Evolutionary conservation across 2,329 filamentous ascomycete genomes (phyloP), one percentile per base, ranked within the genome.

Genomic region (Xylaria sp.): DNA sequence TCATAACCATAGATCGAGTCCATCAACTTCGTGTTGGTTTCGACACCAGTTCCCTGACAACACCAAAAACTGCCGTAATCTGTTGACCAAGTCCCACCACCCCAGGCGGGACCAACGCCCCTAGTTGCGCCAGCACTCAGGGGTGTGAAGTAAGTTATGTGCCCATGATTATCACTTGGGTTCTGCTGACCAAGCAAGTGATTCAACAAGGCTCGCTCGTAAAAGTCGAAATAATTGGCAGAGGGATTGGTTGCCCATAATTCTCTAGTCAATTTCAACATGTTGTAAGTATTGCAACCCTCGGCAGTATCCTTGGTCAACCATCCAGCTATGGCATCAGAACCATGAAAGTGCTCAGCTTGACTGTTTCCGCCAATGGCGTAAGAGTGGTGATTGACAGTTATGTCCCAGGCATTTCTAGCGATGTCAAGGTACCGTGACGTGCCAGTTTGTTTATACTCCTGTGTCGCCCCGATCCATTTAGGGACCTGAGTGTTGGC

Each of bases 231-330:
- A 74, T 86, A 86, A 1, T 77, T 75, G 2, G 82, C 75, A 20
- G 77, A 77, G 0, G 84, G 83, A 33, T 84, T 78, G 39, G 82
- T 75, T 1, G 80, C 75, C 82, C 83, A 88, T 4, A 88, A 79
- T 64, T 87, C 84, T 0, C 84, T 80, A 0, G 86, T 86, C 43
- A 88, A 76, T 73, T 87, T 87, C 55, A 87, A 82, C 86, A 87
- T 88, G 72, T 88, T 88, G 74, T 87, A 86, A 0, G 84, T 85
- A 74, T 87, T 87, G 76, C 86, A 87, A 1, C 81, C 81, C 75
- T 88, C 86, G 54, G 80, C 82, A 0, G 85, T 86, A 72, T 88
- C 86, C 0, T 77, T 72, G 3, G 75, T 76, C 12, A 88, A 77
- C 61, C 81, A 83, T 2, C 71, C 73, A 0, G 85, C 78, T 62